Evolutionary conservation across 805 yeast species (phyloP), one percentile per base, ranked within the genome.

Genomic region (Candida hungchunana): DNA sequence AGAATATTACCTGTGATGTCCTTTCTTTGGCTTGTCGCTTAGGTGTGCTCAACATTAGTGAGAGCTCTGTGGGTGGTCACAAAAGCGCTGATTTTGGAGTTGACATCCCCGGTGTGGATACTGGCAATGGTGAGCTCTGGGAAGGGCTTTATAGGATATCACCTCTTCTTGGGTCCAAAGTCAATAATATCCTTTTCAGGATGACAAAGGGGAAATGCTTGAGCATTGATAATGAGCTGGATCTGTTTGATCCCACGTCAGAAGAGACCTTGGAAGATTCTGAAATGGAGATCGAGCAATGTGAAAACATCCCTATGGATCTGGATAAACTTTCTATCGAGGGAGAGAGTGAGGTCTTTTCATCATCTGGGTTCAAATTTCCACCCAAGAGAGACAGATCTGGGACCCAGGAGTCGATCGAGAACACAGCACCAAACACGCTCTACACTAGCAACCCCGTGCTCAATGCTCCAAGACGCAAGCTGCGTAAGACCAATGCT

Each of bases 361-460:
- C 40, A 6, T 43, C 46, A 3, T 29, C 36, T 10, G 24, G 33
- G 8, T 18, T 18, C 19, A 28, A 31, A 4, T 31, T 41, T 15
- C 37, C 39, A 8, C 11, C 11, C 5, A 26, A 31, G 30, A 30
- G 42, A 20, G 22, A 18, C 15, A 34, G 32, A 21, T 21, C 40
- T 4, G 26, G 28, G 7, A 26, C 34, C 24, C 33, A 29, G 15
- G 38, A 35, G 21, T 28, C 44, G 24, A 22, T 34, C 3, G 32
- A 32, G 1, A 22, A 28, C 14, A 23, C 37, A 4, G 5, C 26
- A 10, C 26, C 34, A 3, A 21, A 31, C 4, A 36, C 32, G 4
- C 35, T 22, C 32, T 32, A 26, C 36, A 32, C 48, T 2, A 42
- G 48, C 13, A 47, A 48, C 26, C 53, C 51, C 9, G 40, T 47